phyloP scores from a whole-genome alignment of 768 basidiomycete species.

The Pseudohyphozyma bogoriensis region DNA sequence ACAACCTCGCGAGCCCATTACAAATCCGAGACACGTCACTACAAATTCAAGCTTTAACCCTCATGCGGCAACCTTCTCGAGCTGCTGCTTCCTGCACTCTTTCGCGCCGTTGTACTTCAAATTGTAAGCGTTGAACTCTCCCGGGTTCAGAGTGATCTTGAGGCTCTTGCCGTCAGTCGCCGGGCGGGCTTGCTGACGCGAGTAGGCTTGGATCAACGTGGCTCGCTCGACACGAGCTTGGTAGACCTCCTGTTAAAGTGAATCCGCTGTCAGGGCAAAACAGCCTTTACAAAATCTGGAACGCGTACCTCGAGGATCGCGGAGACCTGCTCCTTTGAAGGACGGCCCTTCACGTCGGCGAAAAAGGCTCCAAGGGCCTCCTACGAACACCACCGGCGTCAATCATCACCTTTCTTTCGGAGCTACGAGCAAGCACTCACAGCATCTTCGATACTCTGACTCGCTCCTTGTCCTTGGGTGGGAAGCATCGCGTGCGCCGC shows the following conservation, averaged over 20 bases:
- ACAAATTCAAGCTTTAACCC: too few species aligned
- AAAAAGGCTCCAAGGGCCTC: too few species aligned
- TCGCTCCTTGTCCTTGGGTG: constrained; percentile 27
- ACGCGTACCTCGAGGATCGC: constrained; percentile 8
- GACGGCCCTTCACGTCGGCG: too few species aligned
- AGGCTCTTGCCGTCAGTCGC: background rate
- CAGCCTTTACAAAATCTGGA: too few species aligned
- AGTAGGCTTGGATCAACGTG: constrained; percentile 21
- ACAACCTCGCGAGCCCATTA: too few species aligned
- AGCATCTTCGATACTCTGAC: constrained; percentile 26
- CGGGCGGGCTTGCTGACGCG: constrained; percentile 8
- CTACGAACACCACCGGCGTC: too few species aligned
- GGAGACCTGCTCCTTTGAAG: background rate
- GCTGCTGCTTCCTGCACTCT: too few species aligned
- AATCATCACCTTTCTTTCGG: too few species aligned
- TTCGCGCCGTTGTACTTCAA: background rate
- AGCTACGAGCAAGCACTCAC: background rate
- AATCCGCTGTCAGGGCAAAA: too few species aligned
- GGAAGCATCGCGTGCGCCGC: constrained; percentile 26
- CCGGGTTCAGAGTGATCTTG: background rate
- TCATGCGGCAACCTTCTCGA: too few species aligned
- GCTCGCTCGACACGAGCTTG: constrained; percentile 27
- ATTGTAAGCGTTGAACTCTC: background rate
- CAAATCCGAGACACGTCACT: too few species aligned
- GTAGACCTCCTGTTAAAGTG: constrained; percentile 3